Conservation (phyloP, 495 filamentous ascomycete genomes). For the Penicillium manginii region DNA sequence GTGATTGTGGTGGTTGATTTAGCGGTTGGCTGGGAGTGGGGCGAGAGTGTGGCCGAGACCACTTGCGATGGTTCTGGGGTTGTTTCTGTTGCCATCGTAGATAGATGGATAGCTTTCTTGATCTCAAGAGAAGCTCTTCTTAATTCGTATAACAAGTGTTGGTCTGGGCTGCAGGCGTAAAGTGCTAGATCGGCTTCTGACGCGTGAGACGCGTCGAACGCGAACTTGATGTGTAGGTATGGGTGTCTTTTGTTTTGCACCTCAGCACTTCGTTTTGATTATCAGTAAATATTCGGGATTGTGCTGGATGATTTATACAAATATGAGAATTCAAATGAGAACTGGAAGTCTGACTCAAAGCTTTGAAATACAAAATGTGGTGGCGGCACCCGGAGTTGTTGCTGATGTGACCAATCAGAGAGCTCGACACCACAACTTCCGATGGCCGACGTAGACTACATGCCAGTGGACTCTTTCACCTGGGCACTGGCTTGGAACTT, state of each 20-base stretch:
- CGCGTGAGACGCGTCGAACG: slow-evolving; percentile 14
- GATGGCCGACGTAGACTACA: too few relatives aligned
- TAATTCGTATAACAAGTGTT: not conserved
- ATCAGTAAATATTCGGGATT: too few relatives aligned
- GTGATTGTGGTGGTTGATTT: slow-evolving; percentile 4
- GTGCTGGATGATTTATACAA: not conserved
- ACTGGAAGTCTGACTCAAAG: not conserved
- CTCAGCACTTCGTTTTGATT: too few relatives aligned
- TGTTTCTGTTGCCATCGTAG: not conserved
- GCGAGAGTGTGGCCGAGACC: not conserved
- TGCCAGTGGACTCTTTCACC: too few relatives aligned
- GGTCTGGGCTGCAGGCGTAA: not conserved
- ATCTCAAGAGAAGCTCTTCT: not conserved
- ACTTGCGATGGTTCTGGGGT: not conserved
- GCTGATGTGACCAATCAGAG: slow-evolving; percentile 39
- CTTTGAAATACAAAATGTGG: slow-evolving; percentile 3
- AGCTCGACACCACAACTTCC: not conserved
- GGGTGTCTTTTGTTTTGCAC: too few relatives aligned
- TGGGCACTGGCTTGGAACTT: too few relatives aligned
- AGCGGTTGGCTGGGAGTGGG: not conserved
- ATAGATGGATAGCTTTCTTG: not conserved
- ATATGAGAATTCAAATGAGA: not conserved
- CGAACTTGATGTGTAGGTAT: not conserved
- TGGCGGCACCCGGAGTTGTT: slow-evolving; percentile 17
- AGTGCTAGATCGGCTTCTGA: not conserved